Conservation (phyloP, 192 early-diverging fungal species). For the Allomyces arbusculus region DNA sequence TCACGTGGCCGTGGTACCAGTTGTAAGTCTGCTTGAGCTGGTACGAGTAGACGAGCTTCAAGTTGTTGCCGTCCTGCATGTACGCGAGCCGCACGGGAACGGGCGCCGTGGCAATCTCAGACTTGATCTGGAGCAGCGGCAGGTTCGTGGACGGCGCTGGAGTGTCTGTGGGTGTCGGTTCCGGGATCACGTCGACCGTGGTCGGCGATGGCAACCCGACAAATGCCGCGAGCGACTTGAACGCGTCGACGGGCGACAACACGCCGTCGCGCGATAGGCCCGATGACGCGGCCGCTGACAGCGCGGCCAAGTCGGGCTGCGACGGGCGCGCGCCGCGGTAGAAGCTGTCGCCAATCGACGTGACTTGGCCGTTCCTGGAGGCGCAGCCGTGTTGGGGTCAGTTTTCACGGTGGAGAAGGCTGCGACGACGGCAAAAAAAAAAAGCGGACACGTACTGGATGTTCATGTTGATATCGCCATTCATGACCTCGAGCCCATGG, state of each 20-base stretch:
- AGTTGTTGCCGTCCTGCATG: conserved; percentile 29
- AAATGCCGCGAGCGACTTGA: neutral
- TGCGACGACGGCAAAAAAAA: conserved; percentile 49
- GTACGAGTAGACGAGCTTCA: conserved; percentile 65
- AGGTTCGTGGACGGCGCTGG: no score
- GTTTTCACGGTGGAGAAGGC: conserved; percentile 25
- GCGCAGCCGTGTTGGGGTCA: no score
- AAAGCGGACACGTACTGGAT: conserved; percentile 20
- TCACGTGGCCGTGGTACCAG: conserved; percentile 57
- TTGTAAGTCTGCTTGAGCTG: conserved; percentile 54
- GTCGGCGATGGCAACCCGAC: neutral
- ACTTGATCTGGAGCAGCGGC: no score
- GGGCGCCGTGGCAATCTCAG: conserved; percentile 6
- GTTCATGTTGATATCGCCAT: conserved; percentile 71
- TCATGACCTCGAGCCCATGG: conserved; percentile 49
- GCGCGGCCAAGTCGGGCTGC: neutral
- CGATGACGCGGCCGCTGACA: neutral
- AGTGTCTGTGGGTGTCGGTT: no score
- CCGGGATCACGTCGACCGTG: no score
- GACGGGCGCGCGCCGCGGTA: neutral
- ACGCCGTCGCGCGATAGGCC: no score
- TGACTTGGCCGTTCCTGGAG: conserved; percentile 9
- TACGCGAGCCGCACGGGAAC: conserved; percentile 43
- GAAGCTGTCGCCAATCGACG: conserved; percentile 12
- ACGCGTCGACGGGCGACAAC: no score